A percentile compares a stretch with the other conserved stretches of the same genome.
phyloP scores from a whole-genome alignment of 352 stramenopile species.

The Globisporangium parvum region DNA sequence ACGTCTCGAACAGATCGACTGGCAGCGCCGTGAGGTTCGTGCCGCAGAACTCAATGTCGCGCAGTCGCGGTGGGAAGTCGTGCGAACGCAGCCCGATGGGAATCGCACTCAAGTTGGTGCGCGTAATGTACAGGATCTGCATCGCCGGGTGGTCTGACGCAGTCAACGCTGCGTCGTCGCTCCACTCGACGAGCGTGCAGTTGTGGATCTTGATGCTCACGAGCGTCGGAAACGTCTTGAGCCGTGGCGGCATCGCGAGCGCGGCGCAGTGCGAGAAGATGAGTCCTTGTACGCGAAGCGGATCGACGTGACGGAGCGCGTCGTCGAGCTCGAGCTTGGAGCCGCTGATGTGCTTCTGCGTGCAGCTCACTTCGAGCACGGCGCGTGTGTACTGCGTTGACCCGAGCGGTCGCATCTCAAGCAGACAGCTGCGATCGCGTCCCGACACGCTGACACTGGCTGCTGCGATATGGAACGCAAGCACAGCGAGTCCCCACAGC shows the following conservation, averaged over 20 bases:
- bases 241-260: conserved; percentile 6
- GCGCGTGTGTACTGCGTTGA: conserved; percentile 10
- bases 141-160: not conserved
- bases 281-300: conserved; percentile 1
- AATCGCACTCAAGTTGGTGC: conserved; percentile 1
- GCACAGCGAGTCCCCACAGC: conserved; percentile 7
- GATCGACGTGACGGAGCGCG: not conserved
- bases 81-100: conserved; percentile 2
- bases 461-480: conserved; percentile 7
- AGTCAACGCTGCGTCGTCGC: conserved; percentile 6
- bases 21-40: conserved; percentile 16
- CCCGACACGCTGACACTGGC: not conserved
- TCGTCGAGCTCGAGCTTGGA: not conserved
- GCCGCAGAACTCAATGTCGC: conserved; percentile 9
- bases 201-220: conserved; percentile 19
- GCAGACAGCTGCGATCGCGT: conserved; percentile 4
- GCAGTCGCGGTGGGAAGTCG: conserved; percentile 6
- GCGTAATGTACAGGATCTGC: not conserved
- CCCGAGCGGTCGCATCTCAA: conserved; percentile 17
- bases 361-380: conserved; percentile 16
- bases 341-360: not conserved
- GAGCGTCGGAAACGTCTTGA: conserved; percentile 11
- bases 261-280: conserved; percentile 12
- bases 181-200: conserved; percentile 14
- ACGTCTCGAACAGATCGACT: conserved; percentile 7